Evolutionary conservation across 139 green algal genomes (phyloP), one percentile per base, ranked within the genome.

Genomic region (Gonium pectorale): DNA sequence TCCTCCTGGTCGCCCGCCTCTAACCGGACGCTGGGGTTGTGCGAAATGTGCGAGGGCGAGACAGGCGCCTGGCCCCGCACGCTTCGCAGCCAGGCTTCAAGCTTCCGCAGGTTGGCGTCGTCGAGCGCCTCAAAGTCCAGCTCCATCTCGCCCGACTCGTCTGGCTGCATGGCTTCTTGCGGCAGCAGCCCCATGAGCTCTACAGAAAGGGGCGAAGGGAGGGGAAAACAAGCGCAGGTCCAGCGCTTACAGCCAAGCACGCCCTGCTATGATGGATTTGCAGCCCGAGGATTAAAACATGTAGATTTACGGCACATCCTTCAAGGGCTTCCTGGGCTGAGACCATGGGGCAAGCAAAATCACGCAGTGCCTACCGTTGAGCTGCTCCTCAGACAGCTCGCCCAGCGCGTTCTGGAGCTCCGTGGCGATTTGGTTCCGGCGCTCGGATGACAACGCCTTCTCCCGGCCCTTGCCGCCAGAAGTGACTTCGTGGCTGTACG

Each of bases 121-220:
- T 85, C 79, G 19, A 85, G 60, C 26, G 79, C 79, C 44, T 85
- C 79, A 26, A 85, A 85, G 46, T 85, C 79, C 33, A 85, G 79
- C 79, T 85, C 79, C 49, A 77, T 85, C 37, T 85, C 79, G 37
- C 79, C 79, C 2, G 63, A 66, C 64, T 85, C 79, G 64, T 85
- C 79, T 5, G 79, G 63, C 64, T 75, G 64, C 79, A 85, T 85
- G 26, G 79, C 79, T 49, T 85, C 63, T 37, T 46, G 51, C 0
- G 79, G 79, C 46, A 85, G 46, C 64, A 85, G 46, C 26, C 64
- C 49, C 79, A 85, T 85, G 22, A 85, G 79, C 79, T 85, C 79
- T 85, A 64, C 78, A 74, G 13, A 31, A 9, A 1, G 41, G 4
- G 13, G 49, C 49, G n/a, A n/a, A n/a, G n/a, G n/a, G 17, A 56